Evolutionary conservation across 305 asterid genomes (phyloP).

Genomic region (Fraxinus dipetala): DNA sequence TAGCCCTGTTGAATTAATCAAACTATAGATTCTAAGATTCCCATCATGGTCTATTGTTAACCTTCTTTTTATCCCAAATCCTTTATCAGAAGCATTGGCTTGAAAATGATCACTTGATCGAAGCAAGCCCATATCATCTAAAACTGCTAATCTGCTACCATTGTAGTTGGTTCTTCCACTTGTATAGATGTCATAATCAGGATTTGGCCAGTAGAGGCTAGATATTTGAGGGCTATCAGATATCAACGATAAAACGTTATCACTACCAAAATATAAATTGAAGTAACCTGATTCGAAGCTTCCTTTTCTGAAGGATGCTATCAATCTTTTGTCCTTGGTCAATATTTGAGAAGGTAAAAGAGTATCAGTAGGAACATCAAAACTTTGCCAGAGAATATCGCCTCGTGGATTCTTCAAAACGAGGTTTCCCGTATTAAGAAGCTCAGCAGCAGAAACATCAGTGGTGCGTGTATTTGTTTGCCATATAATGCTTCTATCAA

Average conservation of each 20-base stretch:
- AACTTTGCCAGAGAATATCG: constrained; percentile 52
- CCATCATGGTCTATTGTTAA: constrained; percentile 61
- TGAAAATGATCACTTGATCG: constrained; percentile 48
- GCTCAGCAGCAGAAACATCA: constrained; percentile 36
- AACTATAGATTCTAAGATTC: constrained; percentile 62
- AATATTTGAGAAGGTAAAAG: constrained; percentile 53
- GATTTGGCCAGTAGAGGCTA: constrained; percentile 65
- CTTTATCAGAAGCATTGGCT: constrained; percentile 51
- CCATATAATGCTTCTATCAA: constrained; percentile 56
- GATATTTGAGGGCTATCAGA: constrained; percentile 56
- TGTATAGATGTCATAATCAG: constrained; percentile 24
- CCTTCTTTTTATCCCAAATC: constrained; percentile 47
- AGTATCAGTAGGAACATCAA: constrained; percentile 59
- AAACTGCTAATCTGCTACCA: constrained; percentile 51
- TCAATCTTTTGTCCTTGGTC: constrained; percentile 49
- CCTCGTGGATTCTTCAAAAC: constrained; percentile 36
- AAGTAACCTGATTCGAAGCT: constrained; percentile 51
- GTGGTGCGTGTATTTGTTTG: constrained; percentile 43
- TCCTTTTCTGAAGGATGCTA: constrained; percentile 40
- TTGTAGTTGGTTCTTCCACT: constrained; percentile 57
- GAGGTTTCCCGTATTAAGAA: constrained; percentile 56
- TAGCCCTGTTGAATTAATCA: constrained; percentile 40
- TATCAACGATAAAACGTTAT: constrained; percentile 50
- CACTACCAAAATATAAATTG: constrained; percentile 51
- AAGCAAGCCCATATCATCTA: constrained; percentile 49